These are phyloP conservation scores for Tylopilus subfusipes DNA, from an alignment of 768 basidiomycete species.

Conservation along the genomic window DNA sequence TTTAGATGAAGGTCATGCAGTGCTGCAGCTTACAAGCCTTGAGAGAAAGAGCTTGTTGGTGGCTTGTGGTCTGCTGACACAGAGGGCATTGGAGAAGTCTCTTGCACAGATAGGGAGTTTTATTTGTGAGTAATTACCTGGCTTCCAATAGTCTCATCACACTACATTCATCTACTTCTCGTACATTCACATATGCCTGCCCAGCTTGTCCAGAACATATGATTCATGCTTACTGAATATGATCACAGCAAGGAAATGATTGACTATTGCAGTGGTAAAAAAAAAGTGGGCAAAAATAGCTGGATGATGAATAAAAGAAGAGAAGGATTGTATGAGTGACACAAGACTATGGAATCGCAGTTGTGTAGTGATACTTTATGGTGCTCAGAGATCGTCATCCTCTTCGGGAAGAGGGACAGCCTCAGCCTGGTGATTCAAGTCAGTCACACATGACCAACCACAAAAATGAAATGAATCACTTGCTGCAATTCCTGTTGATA, in stretches of 20 bases:
- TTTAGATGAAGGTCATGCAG: constrained; percentile 9
- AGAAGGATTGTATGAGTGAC: constrained; percentile 16
- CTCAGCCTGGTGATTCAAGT: constrained; percentile 58
- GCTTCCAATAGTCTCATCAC: background rate
- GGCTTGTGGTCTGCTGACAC: constrained; percentile 2
- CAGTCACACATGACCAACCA: background rate
- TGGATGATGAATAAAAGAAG: constrained; percentile 18
- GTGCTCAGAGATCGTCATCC: constrained; percentile 75
- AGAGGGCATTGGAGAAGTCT: constrained; percentile 3
- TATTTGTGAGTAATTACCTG: background rate
- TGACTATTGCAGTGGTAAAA: constrained; percentile 21
- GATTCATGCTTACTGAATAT: constrained; percentile 23
- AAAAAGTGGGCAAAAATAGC: constrained; percentile 19
- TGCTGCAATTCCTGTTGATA: constrained; percentile 75
- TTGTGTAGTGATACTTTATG: constrained; percentile 18
- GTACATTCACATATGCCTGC: constrained; percentile 1
- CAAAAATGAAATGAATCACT: constrained; percentile 38
- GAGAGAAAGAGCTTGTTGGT: constrained; percentile 19
- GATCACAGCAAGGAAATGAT: constrained; percentile 24
- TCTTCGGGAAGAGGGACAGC: constrained; percentile 95
- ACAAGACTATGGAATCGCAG: constrained; percentile 19
- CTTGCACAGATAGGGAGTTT: background rate
- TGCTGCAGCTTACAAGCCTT: constrained; percentile 20
- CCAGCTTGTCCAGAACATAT: constrained; percentile 6
- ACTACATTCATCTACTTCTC: constrained; percentile 4